These are phyloP conservation scores for Ophiostoma ips DNA, from an alignment of 2,329 filamentous ascomycete genomes.

Conservation along the genomic window DNA sequence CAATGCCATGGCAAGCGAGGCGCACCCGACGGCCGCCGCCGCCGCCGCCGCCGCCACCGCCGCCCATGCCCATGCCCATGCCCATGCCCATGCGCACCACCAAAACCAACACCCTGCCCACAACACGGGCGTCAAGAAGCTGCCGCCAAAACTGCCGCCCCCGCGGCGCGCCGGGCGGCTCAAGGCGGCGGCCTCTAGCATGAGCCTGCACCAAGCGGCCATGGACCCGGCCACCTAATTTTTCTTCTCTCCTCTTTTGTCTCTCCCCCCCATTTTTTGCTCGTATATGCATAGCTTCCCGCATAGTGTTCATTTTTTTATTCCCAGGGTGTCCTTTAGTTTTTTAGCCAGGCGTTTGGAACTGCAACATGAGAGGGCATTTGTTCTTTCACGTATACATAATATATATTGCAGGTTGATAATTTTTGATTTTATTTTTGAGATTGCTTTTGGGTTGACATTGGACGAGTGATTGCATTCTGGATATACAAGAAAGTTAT, in stretches of 20 bases:
- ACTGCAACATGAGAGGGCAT: neutral
- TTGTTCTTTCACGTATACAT: neutral
- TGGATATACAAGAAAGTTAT: too few relatives aligned
- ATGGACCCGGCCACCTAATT: neutral
- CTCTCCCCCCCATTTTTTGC: neutral
- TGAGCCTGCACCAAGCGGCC: constrained; percentile 10
- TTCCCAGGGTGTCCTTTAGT: neutral
- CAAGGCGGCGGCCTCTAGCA: constrained; percentile 11
- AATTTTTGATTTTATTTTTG: too few relatives aligned
- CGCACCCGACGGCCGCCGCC: constrained; percentile 1
- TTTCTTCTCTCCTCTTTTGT: neutral
- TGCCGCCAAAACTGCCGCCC: constrained; percentile 15
- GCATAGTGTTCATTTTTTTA: neutral
- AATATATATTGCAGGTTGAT: neutral
- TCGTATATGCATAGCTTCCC: neutral
- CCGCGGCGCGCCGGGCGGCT: constrained; percentile 12
- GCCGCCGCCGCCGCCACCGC: neutral
- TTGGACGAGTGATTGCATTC: too few relatives aligned
- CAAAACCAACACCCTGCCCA: too few relatives aligned
- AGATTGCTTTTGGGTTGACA: too few relatives aligned
- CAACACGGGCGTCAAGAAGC: constrained; percentile 11
- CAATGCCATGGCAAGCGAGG: neutral
- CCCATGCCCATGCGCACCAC: neutral
- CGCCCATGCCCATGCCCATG: constrained; percentile 1
- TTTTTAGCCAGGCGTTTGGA: constrained; percentile 1